Base-by-base conservation (phyloP, 495 filamentous ascomycete species). In the Penicillium macrosclerotiorum region DNA sequence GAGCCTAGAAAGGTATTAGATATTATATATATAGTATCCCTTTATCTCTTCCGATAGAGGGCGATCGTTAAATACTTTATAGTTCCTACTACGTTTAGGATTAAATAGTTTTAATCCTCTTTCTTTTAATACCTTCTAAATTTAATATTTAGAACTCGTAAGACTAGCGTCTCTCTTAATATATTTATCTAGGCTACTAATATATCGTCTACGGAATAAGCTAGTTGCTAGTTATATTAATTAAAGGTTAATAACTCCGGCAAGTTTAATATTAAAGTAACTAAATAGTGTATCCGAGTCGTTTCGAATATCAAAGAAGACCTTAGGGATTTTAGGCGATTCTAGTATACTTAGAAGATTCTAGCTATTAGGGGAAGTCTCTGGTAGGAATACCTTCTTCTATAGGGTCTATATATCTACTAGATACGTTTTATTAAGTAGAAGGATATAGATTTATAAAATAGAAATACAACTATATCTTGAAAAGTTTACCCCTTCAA, bases 221-320 rank as follows among this genome's bases (percentile, higher is more conserved):
- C 79, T 54, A 1, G 60, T 61, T 5, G 71, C 75, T 4, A 65
- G 40, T 41, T 84, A 75, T 72, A 84, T 74, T 1, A 84, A 64
- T 54, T 84, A 81, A 8, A 84, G 30, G 45, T 83, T 79, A 1
- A 69, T 26, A 1, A 81, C 47, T 0, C 77, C 75, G 1, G 32
- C 48, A 0, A 77, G 54, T 0, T 46, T 22, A 20, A 77, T 52
- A 4, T 51, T 32, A 47, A 56, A 81, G 14, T 71, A 76, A 36
- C 40, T 37, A 42, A 64, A 80, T 0, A 84, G 52, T 2, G 78
- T 79, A 44, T 83, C 76, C 0, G 80, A 76, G 46, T 81, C 76
- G 46, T 75, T 63, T 11, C 67, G 62, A 32, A 69, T 59, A 45
- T 71, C 67, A 23, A 72, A 69, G 23, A 71, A 54, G n/a, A 54